phyloP scores from a whole-genome alignment of 2,329 filamentous ascomycete genomes.

The Penicillium sp. region DNA sequence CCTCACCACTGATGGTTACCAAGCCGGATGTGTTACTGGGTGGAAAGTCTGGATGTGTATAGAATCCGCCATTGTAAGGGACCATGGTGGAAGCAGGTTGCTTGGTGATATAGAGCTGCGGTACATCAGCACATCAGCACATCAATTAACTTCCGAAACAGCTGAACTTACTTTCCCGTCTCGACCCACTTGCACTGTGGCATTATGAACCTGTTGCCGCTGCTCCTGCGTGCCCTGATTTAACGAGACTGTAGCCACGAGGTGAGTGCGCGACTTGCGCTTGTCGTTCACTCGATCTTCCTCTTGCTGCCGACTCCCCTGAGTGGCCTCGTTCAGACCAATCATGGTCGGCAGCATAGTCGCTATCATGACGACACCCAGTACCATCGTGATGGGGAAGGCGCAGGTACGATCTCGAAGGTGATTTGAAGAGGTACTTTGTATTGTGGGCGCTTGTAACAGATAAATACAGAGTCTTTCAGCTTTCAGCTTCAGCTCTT shows the following conservation, averaged over 20 bases:
- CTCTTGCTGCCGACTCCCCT: slow-evolving; percentile 20
- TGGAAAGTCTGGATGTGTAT: slow-evolving; percentile 22
- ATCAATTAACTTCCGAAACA: background rate
- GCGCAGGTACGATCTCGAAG: background rate
- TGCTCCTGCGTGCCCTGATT: slow-evolving; percentile 18
- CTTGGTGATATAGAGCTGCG: slow-evolving; percentile 24
- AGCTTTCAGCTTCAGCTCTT: slow-evolving; percentile 5
- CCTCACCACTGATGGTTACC: slow-evolving; percentile 23
- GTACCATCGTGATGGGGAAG: slow-evolving; percentile 19
- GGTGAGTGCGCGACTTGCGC: slow-evolving; percentile 22
- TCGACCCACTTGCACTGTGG: slow-evolving; percentile 19
- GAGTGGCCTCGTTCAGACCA: slow-evolving; percentile 24
- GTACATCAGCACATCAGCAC: background rate
- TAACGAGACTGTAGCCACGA: slow-evolving; percentile 20
- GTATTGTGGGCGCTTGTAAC: slow-evolving; percentile 2
- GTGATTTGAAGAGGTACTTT: background rate
- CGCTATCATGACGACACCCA: slow-evolving; percentile 24
- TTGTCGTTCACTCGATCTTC: slow-evolving; percentile 15
- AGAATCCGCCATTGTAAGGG: slow-evolving; percentile 24
- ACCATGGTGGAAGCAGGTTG: slow-evolving; percentile 13
- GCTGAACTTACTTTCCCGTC: slow-evolving; percentile 18
- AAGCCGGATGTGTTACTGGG: slow-evolving; percentile 23
- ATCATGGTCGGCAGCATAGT: slow-evolving; percentile 27
- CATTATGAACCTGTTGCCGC: slow-evolving; percentile 22
- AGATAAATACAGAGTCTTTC: slow-evolving; percentile 12